Evolutionary conservation across 768 basidiomycete species (phyloP), one percentile per base, ranked within the genome.

Genomic region (Tylopilus sp.): DNA sequence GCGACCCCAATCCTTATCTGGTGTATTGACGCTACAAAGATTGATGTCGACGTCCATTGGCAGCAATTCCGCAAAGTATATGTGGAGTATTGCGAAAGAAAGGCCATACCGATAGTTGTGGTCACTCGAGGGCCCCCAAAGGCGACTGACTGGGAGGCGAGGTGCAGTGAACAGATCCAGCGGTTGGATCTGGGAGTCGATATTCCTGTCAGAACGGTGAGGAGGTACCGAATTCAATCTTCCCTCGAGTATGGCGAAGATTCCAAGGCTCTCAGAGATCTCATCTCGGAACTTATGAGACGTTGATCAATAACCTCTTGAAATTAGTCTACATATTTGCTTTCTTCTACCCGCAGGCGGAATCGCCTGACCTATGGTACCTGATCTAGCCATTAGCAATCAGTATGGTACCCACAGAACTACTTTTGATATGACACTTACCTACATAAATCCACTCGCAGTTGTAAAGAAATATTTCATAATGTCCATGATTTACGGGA

Each of bases 11-110:
- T 64, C 17, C 50, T 65, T 8, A n/a, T 67, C 16, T 66, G 64
- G 64, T 66, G 64, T 44, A 60, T 67, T 17, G 36, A 57, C 19
- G 64, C 65, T 48, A 14, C 54, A 26, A 64, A 65, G 25, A 25
- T 67, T 28, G 55, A 44, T 1, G 48, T 56, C 4, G 11, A 28
- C 2, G 17, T 22, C 7, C 65, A 59, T 3, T 65, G 65, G 63
- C 31, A 57, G 7, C 55, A 49, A 21, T 65, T 65, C 36, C 54
- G 36, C 29, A 67, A 47, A 51, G 60, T 65, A 19, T 67, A 65
- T 17, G 45, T 56, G 54, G 63, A 62, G 1, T 66, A 63, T 25
- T 66, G 63, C 48, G 56, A 46, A 6, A 54, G 16, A 49, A 63
- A 37, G 26, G 66, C 58, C 21, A 38, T 48, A 42, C 66, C 64